phyloP scores from a whole-genome alignment of 2,329 filamentous ascomycete species.

The Microthyrium microscopicum region DNA sequence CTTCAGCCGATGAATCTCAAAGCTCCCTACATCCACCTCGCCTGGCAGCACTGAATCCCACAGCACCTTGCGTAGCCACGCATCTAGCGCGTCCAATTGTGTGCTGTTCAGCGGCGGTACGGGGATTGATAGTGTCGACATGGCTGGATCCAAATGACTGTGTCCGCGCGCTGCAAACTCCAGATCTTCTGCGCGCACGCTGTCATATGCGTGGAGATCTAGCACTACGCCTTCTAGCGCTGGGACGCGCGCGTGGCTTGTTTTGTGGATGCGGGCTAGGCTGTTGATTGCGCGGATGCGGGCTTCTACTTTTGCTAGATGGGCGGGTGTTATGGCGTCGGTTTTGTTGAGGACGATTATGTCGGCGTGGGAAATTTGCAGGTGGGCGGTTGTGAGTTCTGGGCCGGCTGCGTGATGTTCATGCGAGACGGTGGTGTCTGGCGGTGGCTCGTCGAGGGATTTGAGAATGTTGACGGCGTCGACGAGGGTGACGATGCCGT shows the following conservation, averaged over 20 bases:
- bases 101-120: slow-evolving; percentile 41
- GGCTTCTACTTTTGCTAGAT: slow-evolving; percentile 52
- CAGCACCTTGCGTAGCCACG: slow-evolving; percentile 65
- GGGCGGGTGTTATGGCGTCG: slow-evolving; percentile 56
- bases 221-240: slow-evolving; percentile 71
- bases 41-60: slow-evolving; percentile 58
- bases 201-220: slow-evolving; percentile 84
- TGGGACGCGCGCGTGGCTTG: slow-evolving; percentile 63
- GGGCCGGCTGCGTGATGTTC: slow-evolving; percentile 41
- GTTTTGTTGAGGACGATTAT: slow-evolving; percentile 89
- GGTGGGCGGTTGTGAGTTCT: slow-evolving; percentile 76
- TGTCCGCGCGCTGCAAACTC: slow-evolving; percentile 63
- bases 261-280: slow-evolving; percentile 68
- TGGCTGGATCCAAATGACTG: slow-evolving; percentile 78
- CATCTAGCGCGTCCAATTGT: slow-evolving; percentile 51
- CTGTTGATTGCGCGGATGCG: slow-evolving; percentile 78
- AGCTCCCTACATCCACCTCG: slow-evolving; percentile 16
- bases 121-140: slow-evolving; percentile 63
- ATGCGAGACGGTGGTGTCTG: slow-evolving; percentile 29
- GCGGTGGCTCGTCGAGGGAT: slow-evolving; percentile 52
- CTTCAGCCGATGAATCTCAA: slow-evolving; percentile 82
- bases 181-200: slow-evolving; percentile 46
- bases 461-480: slow-evolving; percentile 85
- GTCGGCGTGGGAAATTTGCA: slow-evolving; percentile 94
- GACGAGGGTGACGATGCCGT: slow-evolving; percentile 89